These are phyloP conservation scores for Raddia distichophylla DNA, from an alignment of 176 grass and related monocot genomes.

Conservation along the genomic window DNA sequence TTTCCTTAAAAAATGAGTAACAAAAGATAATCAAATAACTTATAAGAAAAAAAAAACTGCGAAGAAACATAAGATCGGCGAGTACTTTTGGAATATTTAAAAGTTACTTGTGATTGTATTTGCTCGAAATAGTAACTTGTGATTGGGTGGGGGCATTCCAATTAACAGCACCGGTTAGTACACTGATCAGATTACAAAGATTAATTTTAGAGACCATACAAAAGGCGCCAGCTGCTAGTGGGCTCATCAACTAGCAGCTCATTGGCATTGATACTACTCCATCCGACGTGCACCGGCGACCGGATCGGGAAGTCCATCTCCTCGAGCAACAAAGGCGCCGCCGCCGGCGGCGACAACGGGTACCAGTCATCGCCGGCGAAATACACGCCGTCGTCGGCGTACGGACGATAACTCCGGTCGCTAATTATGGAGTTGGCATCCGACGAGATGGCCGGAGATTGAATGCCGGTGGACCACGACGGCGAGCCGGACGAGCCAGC, in stretches of 20 bases:
- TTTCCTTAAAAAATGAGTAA: too few relatives aligned
- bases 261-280: neutral
- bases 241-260: neutral
- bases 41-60: too few relatives aligned
- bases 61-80: too few relatives aligned
- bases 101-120: too few relatives aligned
- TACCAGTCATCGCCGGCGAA: neutral
- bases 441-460: slow-evolving; percentile 38
- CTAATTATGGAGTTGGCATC: neutral
- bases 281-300: slow-evolving; percentile 43
- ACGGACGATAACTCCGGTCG: neutral
- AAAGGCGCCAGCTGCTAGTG: neutral
- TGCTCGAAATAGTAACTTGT: too few relatives aligned
- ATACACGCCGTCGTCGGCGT: neutral
- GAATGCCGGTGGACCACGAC: neutral
- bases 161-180: too few relatives aligned
- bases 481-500: neutral
- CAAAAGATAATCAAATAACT: too few relatives aligned
- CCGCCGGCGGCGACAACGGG: neutral
- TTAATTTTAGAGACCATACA: neutral
- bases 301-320: slow-evolving; percentile 47
- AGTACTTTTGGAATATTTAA: too few relatives aligned
- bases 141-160: too few relatives aligned
- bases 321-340: neutral
- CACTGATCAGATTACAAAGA: too few relatives aligned